Conservation (phyloP, 495 filamentous ascomycete species). For the Gamarada debralockiae region DNA sequence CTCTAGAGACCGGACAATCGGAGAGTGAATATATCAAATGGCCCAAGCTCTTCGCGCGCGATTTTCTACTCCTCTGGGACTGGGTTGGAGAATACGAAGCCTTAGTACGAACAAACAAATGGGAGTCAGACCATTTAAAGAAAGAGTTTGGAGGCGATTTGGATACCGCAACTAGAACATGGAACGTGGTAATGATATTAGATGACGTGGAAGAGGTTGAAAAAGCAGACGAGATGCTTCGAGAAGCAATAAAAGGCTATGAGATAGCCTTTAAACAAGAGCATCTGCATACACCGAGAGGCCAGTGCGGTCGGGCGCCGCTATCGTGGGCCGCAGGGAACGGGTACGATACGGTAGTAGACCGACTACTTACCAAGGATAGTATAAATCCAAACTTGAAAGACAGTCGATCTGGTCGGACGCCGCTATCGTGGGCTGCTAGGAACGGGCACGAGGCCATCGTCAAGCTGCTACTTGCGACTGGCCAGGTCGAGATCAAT, state of each 20-base stretch:
- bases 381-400: neutral
- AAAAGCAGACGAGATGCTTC: conserved; percentile 20
- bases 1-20: conserved; percentile 1
- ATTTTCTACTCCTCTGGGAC: conserved; percentile 26
- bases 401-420: no score
- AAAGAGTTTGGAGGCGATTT: conserved; percentile 3
- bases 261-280: conserved; percentile 2
- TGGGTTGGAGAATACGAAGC: conserved; percentile 12
- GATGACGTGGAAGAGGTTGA: conserved; percentile 16
- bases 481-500: no score
- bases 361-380: no score
- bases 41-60: conserved; percentile 11
- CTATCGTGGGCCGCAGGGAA: neutral
- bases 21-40: conserved; percentile 3
- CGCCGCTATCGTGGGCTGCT: neutral
- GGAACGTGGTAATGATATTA: conserved; percentile 17
- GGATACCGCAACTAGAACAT: conserved; percentile 16
- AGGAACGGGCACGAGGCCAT: neutral
- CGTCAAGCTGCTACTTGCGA: neutral
- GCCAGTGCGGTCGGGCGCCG: neutral
- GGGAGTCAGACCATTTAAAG: conserved; percentile 7
- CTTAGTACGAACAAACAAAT: conserved; percentile 2
- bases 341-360: neutral
- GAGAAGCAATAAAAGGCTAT: conserved; percentile 13
- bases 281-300: neutral